Evolutionary conservation across 805 yeast species (phyloP), one percentile per base, ranked within the genome.

Genomic region (Schizosaccharomyces japonicus): DNA sequence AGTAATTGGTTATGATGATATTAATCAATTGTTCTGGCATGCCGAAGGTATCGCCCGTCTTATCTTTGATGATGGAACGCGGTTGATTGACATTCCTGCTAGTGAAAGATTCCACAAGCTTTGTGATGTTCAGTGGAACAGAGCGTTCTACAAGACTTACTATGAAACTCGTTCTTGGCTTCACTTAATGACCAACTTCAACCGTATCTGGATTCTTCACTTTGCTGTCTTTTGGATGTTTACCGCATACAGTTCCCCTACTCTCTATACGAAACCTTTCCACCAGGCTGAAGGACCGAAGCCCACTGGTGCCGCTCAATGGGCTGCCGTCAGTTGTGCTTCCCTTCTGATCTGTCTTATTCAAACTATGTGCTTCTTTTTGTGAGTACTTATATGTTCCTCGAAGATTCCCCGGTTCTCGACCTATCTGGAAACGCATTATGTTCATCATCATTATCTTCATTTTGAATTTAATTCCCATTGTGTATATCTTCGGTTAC

Each of bases 321-420:
- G 95, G 95, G 85, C 96, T 51, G 69, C 93, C 34, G 78, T 78
- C 54, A 94, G 94, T 48, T 68, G 85, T 56, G 96, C 87, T 65
- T 98, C 98, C 70, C 64, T 80, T 47, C 69, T 87, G 56, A 96
- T 95, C 48, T 65, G 76, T 51, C 60, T 72, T 46, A 73, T 90
- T n/a, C 57, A 94, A 90, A 66, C 70, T 90, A 51, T 55, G 73
- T 50, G 98, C 98, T 47, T 85, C 96, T 27, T 50, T 84, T 32
- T 74, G 80, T 58, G 98, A 90, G 66, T 87, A 94, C 94, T 68
- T 76, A 61, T 90, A 84, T 58, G 96, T 90, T 52, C 98, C 98
- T 55, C 78, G 96, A 66, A 75, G 78, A 56, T 90, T 96, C 96
- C 93, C 96, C 31, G 98, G 99, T 65, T 95, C 96, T 63, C 96